A percentile compares a stretch with the other conserved stretches of the same genome.
Conservation (phyloP, 179 eudicot species). For the Silene vulgaris region DNA sequence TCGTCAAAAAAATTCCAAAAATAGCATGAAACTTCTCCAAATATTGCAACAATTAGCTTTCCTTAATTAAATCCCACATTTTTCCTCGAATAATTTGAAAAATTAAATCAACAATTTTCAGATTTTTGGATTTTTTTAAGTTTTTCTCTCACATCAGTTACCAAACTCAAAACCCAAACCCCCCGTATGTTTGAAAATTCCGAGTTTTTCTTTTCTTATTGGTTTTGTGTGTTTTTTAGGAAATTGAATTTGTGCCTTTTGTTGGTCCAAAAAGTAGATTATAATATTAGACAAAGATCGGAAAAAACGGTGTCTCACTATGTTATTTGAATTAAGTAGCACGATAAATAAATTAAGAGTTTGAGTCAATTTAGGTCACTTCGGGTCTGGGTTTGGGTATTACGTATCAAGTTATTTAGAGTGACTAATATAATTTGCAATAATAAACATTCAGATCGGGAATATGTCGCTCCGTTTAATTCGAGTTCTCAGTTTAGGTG, state of each 20-base stretch:
- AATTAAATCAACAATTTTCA: conserved; percentile 1
- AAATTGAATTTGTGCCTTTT: conserved; percentile 10
- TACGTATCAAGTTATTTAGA: too few relatives aligned
- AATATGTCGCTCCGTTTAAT: too few relatives aligned
- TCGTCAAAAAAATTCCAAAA: conserved; percentile 6
- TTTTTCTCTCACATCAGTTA: conserved; percentile 1
- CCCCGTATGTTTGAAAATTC: conserved; percentile 9
- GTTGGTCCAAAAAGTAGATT: conserved; percentile 19
- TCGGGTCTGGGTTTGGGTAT: too few relatives aligned
- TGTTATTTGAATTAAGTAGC: too few relatives aligned
- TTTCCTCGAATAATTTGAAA: not conserved
- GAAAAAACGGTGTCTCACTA: too few relatives aligned
- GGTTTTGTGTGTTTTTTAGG: not conserved
- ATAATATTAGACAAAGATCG: too few relatives aligned
- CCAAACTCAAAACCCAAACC: conserved; percentile 11
- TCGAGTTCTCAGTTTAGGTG: too few relatives aligned
- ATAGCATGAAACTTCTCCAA: not conserved
- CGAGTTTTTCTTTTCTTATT: not conserved
- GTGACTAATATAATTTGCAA: too few relatives aligned
- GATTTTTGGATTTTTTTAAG: not conserved
- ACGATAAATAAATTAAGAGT: too few relatives aligned
- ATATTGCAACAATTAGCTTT: not conserved
- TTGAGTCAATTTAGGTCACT: too few relatives aligned
- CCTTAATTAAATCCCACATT: not conserved
- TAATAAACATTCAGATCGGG: too few relatives aligned